Conservation (phyloP, 2,329 filamentous ascomycete species). For the Mollisia scopiformis region DNA sequence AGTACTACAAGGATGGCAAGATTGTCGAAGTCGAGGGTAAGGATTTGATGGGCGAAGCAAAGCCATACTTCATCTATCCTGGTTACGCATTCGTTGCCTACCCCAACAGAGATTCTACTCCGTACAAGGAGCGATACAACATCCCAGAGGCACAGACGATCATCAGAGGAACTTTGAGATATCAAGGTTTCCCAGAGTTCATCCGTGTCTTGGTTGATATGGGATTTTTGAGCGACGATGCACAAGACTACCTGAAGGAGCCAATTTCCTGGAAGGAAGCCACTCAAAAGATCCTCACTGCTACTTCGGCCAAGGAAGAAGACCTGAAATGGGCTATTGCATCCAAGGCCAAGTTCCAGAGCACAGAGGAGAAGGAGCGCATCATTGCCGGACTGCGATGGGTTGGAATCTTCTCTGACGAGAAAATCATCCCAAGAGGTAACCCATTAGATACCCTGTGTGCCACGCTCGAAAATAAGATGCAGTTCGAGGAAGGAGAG, state of each 20-base stretch:
- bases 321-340: slow-evolving; percentile 75
- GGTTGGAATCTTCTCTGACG: slow-evolving; percentile 70
- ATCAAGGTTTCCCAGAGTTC: slow-evolving; percentile 89
- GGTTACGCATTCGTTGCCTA: slow-evolving; percentile 91
- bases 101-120: slow-evolving; percentile 87
- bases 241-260: slow-evolving; percentile 65
- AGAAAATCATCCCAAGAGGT: slow-evolving; percentile 69
- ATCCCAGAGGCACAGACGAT: slow-evolving; percentile 92
- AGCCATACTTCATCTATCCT: slow-evolving; percentile 89
- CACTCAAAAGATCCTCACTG: slow-evolving; percentile 75
- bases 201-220: slow-evolving; percentile 86
- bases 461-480: slow-evolving; percentile 86
- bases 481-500: slow-evolving; percentile 82
- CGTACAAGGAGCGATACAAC: slow-evolving; percentile 85
- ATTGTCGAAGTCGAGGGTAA: slow-evolving; percentile 64
- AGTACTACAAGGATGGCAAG: slow-evolving; percentile 80
- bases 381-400: slow-evolving; percentile 75
- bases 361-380: slow-evolving; percentile 68
- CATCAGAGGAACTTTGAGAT: slow-evolving; percentile 82
- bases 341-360: slow-evolving; percentile 74
- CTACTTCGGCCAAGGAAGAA: slow-evolving; percentile 64
- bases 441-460: slow-evolving; percentile 92
- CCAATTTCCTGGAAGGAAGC: slow-evolving; percentile 83
- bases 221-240: slow-evolving; percentile 80
- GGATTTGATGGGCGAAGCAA: slow-evolving; percentile 84